Percentiles rank a stretch among this genome's conserved stretches.
Conservation (phyloP, 352 stramenopile genomes). For the Pythium phragmitis region DNA sequence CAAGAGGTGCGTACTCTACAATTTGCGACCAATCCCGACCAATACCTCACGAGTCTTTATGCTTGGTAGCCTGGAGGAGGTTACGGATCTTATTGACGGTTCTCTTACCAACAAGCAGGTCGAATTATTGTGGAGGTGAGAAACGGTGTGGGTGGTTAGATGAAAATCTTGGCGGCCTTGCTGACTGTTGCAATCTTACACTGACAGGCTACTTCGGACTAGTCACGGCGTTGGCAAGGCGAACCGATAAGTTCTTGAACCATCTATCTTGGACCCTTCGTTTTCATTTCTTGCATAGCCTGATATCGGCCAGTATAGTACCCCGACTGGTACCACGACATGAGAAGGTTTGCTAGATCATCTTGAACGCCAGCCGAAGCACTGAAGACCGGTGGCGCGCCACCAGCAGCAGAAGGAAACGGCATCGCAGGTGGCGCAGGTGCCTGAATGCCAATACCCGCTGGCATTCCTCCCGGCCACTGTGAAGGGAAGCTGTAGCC, state of each 20-base stretch:
- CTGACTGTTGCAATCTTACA: background rate
- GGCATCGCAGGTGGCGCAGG: slow-evolving; percentile 15
- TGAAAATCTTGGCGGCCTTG: background rate
- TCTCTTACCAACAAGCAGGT: slow-evolving; percentile 12
- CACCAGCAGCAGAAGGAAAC: slow-evolving; percentile 9
- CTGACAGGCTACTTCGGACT: slow-evolving; percentile 12
- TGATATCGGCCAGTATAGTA: slow-evolving; percentile 82
- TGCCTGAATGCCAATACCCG: background rate
- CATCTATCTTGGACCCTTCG: slow-evolving; percentile 15
- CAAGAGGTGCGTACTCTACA: slow-evolving; percentile 30
- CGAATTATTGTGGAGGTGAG: slow-evolving; percentile 19
- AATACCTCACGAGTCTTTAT: background rate
- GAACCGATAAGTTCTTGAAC: background rate
- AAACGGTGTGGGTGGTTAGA: background rate
- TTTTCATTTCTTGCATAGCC: slow-evolving; percentile 72
- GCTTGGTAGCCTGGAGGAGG: slow-evolving; percentile 7
- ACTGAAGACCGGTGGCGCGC: background rate
- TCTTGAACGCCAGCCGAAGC: slow-evolving; percentile 27
- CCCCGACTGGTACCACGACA: slow-evolving; percentile 86
- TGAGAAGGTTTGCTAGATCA: slow-evolving; percentile 64
- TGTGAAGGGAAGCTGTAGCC: slow-evolving; percentile 4
- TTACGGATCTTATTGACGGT: background rate
- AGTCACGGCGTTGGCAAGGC: slow-evolving; percentile 13
- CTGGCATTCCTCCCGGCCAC: background rate
- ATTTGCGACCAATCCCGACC: background rate